Base-by-base conservation (phyloP, 2,329 filamentous ascomycete genomes). In the Aureobasidium namibiae region DNA sequence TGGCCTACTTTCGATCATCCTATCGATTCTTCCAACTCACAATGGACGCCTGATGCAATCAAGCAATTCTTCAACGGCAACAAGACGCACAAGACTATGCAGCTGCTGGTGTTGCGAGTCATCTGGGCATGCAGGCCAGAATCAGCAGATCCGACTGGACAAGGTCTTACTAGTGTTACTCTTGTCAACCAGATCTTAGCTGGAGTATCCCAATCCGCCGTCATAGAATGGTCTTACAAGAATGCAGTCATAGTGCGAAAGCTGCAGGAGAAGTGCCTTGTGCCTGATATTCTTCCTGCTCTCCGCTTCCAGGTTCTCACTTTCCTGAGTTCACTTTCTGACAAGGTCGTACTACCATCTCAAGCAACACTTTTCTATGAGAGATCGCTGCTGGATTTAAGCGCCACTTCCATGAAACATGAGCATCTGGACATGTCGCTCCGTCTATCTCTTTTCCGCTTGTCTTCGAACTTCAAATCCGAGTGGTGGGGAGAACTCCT, bases 31-130 rank as follows among this genome's bases (percentile, higher is more conserved):
- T 41, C 34, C 9, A 61, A 36, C 68, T 58, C 54, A 23, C 54
- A 58, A n/a, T 58, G 70, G 69, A 66, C 64, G 23, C 64, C 70
- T 3, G 65, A 67, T 21, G 66, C 64, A 6, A 66, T 71, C 64
- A 65, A 66, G 58, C 65, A 69, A 36, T 72, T 70, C 61, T 72
- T 73, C 52, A 61, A 61, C 10, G 68, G 66, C 16, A 63, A 52
- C 23, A 72, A 70, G 42, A 70, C 67, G 8, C 62, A 65, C 48
- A 71, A 68, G 46, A 73, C 68, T 1, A 61, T 72, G 42, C 67
- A 71, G 29, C 63, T 74, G 13, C 61, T 73, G 4, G 68, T 69
- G 0, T 61, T 73, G 16, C 63, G 67, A 8, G 68, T 67, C 6
- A 66, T 72, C 18, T 66, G 64, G 60, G 67, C 69, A 1, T 69